Evolutionary conservation across 805 yeast genomes (phyloP), one percentile per base, ranked within the genome.

Genomic region (Naumovozyma dairenensis): DNA sequence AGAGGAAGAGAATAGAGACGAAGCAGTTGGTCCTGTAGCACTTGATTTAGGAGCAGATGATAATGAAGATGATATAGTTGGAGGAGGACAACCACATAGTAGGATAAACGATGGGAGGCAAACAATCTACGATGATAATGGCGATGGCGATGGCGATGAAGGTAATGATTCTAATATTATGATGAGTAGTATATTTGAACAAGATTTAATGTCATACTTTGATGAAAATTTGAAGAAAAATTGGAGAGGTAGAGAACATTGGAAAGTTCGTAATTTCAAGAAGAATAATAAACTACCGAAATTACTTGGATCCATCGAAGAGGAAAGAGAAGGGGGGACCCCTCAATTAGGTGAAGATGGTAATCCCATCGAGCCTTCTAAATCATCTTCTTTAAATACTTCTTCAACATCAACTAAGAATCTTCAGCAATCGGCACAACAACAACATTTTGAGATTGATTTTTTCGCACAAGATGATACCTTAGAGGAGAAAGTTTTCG

Each of bases 161-260:
- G 10, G 25, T 10, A 5, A 49, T 44, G 40, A n/a, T 10, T 48
- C 35, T 14, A 42, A 37, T 13, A 21, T 36, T 15, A 29, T 37
- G 4, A 39, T 54, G 22, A 51, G 51, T 6, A 49, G 53, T 27
- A 51, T 63, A 13, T 58, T 72, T 42, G 83, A 77, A 45, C 67
- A 66, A 31, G 83, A 78, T 46, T 59, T 84, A 27, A 74, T 83
- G 71, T 80, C 86, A 2, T 80, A 84, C 52, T 85, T 85, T 56
- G 95, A 86, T 52, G 76, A 74, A 34, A 68, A 74, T 15, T 65
- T 84, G 57, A 71, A 67, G 37, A 55, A 55, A 29, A 80, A 75
- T 52, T 87, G 96, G 96, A 72, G 93, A 19, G 96, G 96, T 6
- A 81, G 89, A 10, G 89, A 83, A 43, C 93, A 84, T 58, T 89